Conservation (phyloP, 495 filamentous ascomycete genomes). For the Ascodesmis nigricans region DNA sequence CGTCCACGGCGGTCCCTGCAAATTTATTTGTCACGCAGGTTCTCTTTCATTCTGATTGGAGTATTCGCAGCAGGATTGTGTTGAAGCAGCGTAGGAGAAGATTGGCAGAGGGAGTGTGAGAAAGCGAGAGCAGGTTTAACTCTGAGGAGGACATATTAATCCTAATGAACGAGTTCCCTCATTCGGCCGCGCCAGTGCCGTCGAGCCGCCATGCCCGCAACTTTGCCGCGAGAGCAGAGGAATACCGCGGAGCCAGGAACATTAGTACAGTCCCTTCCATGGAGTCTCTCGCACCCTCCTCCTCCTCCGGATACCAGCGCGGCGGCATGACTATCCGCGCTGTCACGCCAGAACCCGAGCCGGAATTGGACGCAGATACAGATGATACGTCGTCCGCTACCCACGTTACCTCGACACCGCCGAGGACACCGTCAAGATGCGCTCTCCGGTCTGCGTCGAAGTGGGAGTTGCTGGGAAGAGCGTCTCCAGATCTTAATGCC, state of each 20-base stretch:
- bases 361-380: slow-evolving; percentile 15
- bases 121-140: no score
- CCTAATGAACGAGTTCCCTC: slow-evolving; percentile 2
- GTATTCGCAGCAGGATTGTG: no score
- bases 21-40: no score
- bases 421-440: slow-evolving; percentile 22
- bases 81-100: no score
- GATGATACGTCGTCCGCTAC: slow-evolving; percentile 13
- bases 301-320: slow-evolving; percentile 8
- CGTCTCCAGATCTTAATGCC: slow-evolving; percentile 14
- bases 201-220: slow-evolving; percentile 6
- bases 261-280: slow-evolving; percentile 5
- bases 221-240: slow-evolving; percentile 8
- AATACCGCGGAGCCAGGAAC: slow-evolving; percentile 3
- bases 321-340: slow-evolving; percentile 27
- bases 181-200: slow-evolving; percentile 1
- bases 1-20: no score
- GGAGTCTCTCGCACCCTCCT: slow-evolving; percentile 4
- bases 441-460: slow-evolving; percentile 9
- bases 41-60: no score
- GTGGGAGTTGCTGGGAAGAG: slow-evolving; percentile 11
- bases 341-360: slow-evolving; percentile 32
- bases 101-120: no score
- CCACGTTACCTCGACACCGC: slow-evolving; percentile 20
- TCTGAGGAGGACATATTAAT: no score